Conservation (phyloP, 2,329 filamentous ascomycete genomes). For the Epichloe bromicola region DNA sequence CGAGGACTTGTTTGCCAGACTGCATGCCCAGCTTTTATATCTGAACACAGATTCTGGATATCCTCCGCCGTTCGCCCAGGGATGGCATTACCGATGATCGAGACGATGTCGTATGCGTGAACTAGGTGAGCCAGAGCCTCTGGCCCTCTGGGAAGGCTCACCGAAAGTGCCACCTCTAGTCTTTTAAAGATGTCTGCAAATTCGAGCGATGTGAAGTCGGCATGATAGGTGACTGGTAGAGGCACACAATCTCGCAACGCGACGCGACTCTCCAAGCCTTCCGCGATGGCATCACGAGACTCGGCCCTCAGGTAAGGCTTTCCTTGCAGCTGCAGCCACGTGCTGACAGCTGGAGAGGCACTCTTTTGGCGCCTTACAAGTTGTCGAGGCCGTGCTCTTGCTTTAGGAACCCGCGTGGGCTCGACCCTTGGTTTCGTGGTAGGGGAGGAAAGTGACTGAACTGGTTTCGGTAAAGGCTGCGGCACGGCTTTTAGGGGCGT, state of each 20-base stretch:
- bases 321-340: constrained; percentile 2
- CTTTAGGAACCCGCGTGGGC: background rate
- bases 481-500: background rate
- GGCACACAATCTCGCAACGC: constrained; percentile 2
- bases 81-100: constrained; percentile 12
- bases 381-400: background rate
- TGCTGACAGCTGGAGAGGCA: background rate
- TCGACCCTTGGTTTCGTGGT: background rate
- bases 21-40: constrained; percentile 14
- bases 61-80: constrained; percentile 15
- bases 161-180: constrained; percentile 9
- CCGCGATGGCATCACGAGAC: constrained; percentile 16
- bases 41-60: constrained; percentile 19
- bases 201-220: constrained; percentile 32
- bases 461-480: background rate
- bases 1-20: constrained; percentile 4
- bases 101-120: constrained; percentile 11
- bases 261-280: constrained; percentile 9
- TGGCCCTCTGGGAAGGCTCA: constrained; percentile 7
- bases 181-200: constrained; percentile 14
- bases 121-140: constrained; percentile 11
- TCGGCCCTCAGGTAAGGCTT: constrained; percentile 15
- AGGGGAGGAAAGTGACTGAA: background rate
- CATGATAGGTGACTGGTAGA: constrained; percentile 22
- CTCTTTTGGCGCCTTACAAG: background rate